Percentiles rank a stretch among this genome's conserved stretches.
Conservation (phyloP, 306 rosid species). For the Trichosanthes cucumerina region DNA sequence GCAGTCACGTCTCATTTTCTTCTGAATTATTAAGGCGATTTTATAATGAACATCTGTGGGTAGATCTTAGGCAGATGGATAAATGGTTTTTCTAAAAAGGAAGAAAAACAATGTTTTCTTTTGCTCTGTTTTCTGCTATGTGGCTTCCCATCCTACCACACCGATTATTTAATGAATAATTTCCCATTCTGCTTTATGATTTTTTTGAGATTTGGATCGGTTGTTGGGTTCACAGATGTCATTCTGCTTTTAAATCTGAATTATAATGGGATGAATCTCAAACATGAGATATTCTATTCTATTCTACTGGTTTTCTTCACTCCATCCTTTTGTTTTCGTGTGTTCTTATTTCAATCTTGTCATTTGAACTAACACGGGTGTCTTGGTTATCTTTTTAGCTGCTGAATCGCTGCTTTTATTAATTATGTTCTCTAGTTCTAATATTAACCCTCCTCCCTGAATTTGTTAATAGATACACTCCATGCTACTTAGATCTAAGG, state of each 20-base stretch:
- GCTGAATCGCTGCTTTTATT: not conserved
- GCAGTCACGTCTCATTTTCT: not conserved
- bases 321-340: not conserved
- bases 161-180: not conserved
- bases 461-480: not conserved
- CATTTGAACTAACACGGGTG: not conserved
- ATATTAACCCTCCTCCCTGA: not conserved
- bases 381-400: not conserved
- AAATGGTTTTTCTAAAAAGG: not conserved
- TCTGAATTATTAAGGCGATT: not conserved
- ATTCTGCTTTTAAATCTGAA: not conserved
- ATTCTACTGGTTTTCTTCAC: not conserved
- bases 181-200: not conserved
- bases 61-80: not conserved
- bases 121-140: not conserved
- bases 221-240: not conserved
- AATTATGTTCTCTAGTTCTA: not conserved
- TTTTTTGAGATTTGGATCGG: not conserved
- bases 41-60: not conserved
- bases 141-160: not conserved
- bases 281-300: not conserved
- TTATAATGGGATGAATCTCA: slow-evolving; percentile 1
- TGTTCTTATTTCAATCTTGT: not conserved
- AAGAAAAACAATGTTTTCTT: not conserved
- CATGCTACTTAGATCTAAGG: not conserved